phyloP scores from a whole-genome alignment of 768 basidiomycete genomes.

The Naganishia vishniacii region DNA sequence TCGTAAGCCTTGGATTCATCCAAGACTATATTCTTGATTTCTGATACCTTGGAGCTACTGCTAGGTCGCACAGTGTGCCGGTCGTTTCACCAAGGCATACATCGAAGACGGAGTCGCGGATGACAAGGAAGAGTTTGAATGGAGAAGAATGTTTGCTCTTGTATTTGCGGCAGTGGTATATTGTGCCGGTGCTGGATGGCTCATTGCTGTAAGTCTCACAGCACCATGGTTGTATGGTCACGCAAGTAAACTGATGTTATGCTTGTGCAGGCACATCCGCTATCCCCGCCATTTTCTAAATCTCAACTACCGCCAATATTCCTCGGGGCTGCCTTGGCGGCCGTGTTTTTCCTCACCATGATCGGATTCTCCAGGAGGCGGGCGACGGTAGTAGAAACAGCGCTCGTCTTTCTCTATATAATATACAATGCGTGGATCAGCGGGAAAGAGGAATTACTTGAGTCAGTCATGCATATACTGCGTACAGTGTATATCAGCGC shows the following conservation, averaged over 20 bases:
- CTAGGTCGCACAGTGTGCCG: slow-evolving; percentile 42
- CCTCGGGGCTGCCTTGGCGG: slow-evolving; percentile 77
- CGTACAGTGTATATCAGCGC: too few relatives aligned
- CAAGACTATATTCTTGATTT: not conserved
- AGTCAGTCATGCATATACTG: too few relatives aligned
- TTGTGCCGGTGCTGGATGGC: slow-evolving; percentile 38
- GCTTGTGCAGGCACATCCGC: slow-evolving; percentile 23
- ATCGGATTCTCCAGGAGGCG: slow-evolving; percentile 83
- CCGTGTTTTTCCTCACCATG: slow-evolving; percentile 80
- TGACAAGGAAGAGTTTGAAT: slow-evolving; percentile 44
- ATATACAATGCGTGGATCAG: slow-evolving; percentile 53
- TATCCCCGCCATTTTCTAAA: slow-evolving; percentile 71
- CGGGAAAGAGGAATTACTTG: slow-evolving; percentile 42
- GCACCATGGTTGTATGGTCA: not conserved
- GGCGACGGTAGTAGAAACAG: slow-evolving; percentile 89
- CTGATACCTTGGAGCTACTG: not conserved
- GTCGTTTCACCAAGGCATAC: slow-evolving; percentile 46
- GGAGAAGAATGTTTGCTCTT: slow-evolving; percentile 44
- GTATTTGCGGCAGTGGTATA: slow-evolving; percentile 41
- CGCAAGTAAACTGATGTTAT: not conserved
- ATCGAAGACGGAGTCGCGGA: slow-evolving; percentile 38
- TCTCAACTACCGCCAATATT: slow-evolving; percentile 83
- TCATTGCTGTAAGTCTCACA: slow-evolving; percentile 36
- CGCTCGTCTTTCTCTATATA: slow-evolving; percentile 76
- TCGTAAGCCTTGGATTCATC: slow-evolving; percentile 23